Evolutionary conservation across 768 basidiomycete genomes (phyloP), one percentile per base, ranked within the genome.

Genomic region (Gloeopeniophorella convolvens): DNA sequence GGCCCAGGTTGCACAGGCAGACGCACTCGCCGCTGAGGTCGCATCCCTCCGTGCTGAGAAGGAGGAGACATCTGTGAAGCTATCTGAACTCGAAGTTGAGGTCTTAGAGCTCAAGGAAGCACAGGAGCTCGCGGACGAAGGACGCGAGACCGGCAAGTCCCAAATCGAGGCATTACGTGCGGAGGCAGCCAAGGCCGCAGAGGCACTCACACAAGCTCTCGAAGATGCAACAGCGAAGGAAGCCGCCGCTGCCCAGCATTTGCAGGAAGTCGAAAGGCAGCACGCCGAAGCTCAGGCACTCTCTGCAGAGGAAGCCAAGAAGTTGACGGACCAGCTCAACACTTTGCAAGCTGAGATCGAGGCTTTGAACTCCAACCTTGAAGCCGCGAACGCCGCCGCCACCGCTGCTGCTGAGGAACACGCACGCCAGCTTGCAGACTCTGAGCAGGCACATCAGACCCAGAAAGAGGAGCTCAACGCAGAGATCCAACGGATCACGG

Each of bases 11-110:
- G 66, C 72, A 4, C 69, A 69, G 40, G 65, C 63, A 1, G 70
- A 72, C 20, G 59, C 63, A 6, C 71, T 87, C 18, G 67, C 72
- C 44, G 57, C 70, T 2, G 77, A 83, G 59, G 53, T 88, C 11
- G 65, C 62, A 4, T 68, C 66, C 27, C 69, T 89, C 53, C 80
- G 77, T 63, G 63, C 62, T 11, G 83, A 87, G 65, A 83, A 79
- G 60, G 85, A 85, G 59, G 87, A 89, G 50, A 80, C 69, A 34
- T 76, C 81, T 8, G 71, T 68, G 60, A 88, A 82, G 65, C 69
- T 90, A 4, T 87, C 85, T 0, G 89, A 92, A 59, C 71, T 89
- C 21, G 89, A 92, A 68, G 69, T 92, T 42, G 87, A 91, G 62
- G 74, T 89, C 34, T 65, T 90, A 50, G 89, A 91, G 66, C 60